A percentile compares a stretch with the other conserved stretches of the same genome.
Evolutionary conservation across 2,329 filamentous ascomycete species (phyloP).

Genomic region (Cytospora mali): DNA sequence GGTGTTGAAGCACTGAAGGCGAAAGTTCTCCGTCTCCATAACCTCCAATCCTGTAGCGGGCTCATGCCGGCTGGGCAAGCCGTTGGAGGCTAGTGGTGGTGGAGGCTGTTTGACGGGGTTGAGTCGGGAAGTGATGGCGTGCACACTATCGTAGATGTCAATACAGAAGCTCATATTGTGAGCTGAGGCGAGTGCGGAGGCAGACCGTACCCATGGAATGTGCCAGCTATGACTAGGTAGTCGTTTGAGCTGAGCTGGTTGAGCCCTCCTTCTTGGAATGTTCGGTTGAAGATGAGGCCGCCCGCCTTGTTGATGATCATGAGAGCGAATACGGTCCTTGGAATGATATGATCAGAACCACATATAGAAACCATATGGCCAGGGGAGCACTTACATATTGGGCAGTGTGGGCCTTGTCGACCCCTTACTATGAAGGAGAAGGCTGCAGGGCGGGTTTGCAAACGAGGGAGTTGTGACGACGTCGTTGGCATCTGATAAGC

Average conservation of each 20-base stretch:
- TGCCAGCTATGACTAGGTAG: slow-evolving; percentile 93
- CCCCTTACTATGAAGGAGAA: slow-evolving; percentile 10
- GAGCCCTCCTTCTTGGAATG: slow-evolving; percentile 82
- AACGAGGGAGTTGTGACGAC: neutral
- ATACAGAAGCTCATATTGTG: slow-evolving; percentile 17
- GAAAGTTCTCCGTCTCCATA: slow-evolving; percentile 91
- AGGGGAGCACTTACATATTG: slow-evolving; percentile 20
- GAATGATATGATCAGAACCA: neutral
- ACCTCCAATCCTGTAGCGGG: slow-evolving; percentile 82
- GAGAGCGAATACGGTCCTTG: slow-evolving; percentile 89
- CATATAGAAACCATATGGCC: neutral
- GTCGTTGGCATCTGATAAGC: neutral
- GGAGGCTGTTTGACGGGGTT: slow-evolving; percentile 53
- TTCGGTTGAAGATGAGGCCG: slow-evolving; percentile 92
- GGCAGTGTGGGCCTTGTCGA: slow-evolving; percentile 4
- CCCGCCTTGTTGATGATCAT: slow-evolving; percentile 99
- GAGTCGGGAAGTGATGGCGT: slow-evolving; percentile 68
- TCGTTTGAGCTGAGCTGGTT: slow-evolving; percentile 93
- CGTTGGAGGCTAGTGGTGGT: slow-evolving; percentile 41
- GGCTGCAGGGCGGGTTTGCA: slow-evolving; percentile 9
- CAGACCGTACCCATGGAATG: slow-evolving; percentile 82
- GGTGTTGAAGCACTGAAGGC: slow-evolving; percentile 94
- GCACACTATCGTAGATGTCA: slow-evolving; percentile 51
- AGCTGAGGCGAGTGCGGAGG: slow-evolving; percentile 34
- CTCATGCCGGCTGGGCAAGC: slow-evolving; percentile 55